Conservation (phyloP, 148 eudicot species). For the Drosera capensis region DNA sequence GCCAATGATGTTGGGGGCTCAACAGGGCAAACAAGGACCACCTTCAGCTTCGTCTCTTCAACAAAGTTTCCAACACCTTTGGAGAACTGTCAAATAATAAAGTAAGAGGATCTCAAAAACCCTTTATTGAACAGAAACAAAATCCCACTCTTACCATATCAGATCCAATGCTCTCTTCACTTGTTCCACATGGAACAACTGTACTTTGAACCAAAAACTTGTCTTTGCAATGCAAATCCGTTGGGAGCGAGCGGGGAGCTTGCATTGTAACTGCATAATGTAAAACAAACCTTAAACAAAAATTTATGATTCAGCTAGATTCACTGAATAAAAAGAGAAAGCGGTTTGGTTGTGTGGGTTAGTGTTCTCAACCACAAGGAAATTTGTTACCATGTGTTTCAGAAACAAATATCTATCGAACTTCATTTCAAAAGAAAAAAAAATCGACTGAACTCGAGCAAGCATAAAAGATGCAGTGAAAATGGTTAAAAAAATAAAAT, state of each 20-base stretch:
- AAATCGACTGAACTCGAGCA: not conserved
- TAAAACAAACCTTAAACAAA: constrained; percentile 1
- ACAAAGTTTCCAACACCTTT: constrained; percentile 35
- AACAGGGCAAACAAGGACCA: constrained; percentile 33
- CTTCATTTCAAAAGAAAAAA: not conserved
- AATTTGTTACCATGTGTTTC: too few species aligned
- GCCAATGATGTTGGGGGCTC: constrained; percentile 29
- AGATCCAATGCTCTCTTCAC: constrained; percentile 44
- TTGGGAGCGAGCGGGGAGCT: constrained; percentile 38
- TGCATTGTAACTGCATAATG: constrained; percentile 53
- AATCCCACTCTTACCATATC: constrained; percentile 27
- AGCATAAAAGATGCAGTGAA: constrained; percentile 1
- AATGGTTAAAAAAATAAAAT: not conserved
- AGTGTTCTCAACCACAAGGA: too few species aligned
- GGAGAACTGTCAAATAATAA: constrained; percentile 31
- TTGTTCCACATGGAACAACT: constrained; percentile 29
- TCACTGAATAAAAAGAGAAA: too few species aligned
- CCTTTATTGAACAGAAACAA: constrained; percentile 5
- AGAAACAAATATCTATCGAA: too few species aligned
- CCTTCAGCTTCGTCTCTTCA: constrained; percentile 56
- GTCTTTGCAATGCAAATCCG: constrained; percentile 63
- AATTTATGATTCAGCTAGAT: not conserved
- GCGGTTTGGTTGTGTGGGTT: too few species aligned
- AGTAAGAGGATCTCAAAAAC: constrained; percentile 3
- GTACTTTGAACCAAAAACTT: constrained; percentile 62